Evolutionary conservation across 148 eudicot genomes (phyloP).

Genomic region (Dysphania ambrosioides): DNA sequence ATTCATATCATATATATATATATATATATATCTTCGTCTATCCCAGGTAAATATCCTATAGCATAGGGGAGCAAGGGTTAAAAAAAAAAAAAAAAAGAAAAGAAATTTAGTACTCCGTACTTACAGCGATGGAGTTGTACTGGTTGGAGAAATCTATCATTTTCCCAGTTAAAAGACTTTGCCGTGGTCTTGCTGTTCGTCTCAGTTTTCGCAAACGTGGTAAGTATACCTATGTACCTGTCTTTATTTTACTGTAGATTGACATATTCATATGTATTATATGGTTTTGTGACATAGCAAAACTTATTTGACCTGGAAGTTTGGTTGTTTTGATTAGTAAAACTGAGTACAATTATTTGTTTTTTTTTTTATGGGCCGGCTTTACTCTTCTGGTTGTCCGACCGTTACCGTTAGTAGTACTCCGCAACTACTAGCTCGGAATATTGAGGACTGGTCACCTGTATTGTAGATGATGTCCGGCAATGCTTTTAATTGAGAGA

Average conservation of each 20-base stretch:
- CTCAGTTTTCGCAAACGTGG: conserved; percentile 36
- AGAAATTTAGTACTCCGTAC: background rate
- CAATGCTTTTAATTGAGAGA: no score
- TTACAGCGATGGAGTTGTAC: conserved; percentile 23
- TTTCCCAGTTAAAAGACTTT: conserved; percentile 31
- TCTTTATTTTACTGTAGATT: no score
- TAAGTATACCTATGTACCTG: no score
- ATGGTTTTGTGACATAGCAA: background rate
- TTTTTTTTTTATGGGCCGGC: background rate
- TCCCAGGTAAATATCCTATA: no score
- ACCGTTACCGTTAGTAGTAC: background rate
- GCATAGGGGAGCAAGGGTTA: no score
- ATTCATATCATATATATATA: background rate
- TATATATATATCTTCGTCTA: no score
- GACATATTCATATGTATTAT: no score
- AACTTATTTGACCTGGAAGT: background rate
- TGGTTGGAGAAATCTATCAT: conserved; percentile 35
- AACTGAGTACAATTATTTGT: background rate
- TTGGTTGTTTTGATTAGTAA: background rate
- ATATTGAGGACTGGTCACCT: background rate
- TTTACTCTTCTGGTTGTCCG: background rate
- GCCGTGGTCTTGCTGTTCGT: conserved; percentile 33
- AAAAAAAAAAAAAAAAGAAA: background rate
- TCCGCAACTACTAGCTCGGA: background rate
- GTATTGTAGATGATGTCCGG: no score